Conservation (phyloP, 2,329 filamentous ascomycete species). For the Fusarium xylarioides region DNA sequence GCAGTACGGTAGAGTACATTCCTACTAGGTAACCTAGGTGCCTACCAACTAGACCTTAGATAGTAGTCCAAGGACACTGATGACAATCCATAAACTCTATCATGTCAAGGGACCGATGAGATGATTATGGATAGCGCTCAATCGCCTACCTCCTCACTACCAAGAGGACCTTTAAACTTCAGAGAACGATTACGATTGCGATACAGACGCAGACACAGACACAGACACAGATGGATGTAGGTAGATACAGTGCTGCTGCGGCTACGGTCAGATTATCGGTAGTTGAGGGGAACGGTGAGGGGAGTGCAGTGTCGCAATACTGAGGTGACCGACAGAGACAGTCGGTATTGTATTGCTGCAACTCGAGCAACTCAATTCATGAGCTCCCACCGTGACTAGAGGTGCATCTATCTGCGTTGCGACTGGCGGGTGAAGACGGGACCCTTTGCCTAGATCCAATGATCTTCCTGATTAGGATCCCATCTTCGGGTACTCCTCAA, state of each 20-base stretch:
- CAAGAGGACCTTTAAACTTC: not conserved
- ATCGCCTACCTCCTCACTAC: not conserved
- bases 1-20: constrained; percentile 3
- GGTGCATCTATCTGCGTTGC: constrained; percentile 16
- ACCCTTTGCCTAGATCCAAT: constrained; percentile 12
- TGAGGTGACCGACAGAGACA: not conserved
- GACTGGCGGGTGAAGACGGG: constrained; percentile 24
- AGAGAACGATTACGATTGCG: not conserved
- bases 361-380: not conserved
- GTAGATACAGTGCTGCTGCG: not conserved
- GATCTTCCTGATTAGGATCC: constrained; percentile 14
- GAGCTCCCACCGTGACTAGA: not conserved
- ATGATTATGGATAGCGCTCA: constrained; percentile 14
- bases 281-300: constrained; percentile 13
- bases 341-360: not conserved
- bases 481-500: constrained; percentile 10
- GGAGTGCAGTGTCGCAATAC: constrained; percentile 26
- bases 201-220: not conserved
- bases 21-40: not conserved
- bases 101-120: constrained; percentile 25
- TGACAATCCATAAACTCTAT: constrained; percentile 25
- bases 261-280: not conserved
- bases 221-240: not conserved
- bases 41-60: not conserved
- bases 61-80: not conserved